Evolutionary conservation across 768 basidiomycete genomes (phyloP).

Genomic region (Mrakia gelida): DNA sequence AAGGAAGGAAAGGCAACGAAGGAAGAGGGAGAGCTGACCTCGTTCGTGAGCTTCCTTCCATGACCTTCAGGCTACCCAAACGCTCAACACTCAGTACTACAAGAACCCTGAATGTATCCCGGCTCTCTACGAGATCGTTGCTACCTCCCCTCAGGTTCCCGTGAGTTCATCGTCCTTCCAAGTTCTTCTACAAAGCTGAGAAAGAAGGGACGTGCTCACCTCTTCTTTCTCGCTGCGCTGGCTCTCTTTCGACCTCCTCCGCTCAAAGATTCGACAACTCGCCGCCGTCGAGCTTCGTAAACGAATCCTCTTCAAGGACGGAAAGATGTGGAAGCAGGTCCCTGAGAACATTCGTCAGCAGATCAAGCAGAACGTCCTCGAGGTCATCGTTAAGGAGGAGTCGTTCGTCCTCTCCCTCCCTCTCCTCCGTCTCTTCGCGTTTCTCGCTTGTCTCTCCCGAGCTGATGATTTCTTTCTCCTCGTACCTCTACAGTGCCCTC

Average conservation of each 20-base stretch:
- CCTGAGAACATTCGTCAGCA: constrained; percentile 64
- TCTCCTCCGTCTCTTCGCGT: neutral
- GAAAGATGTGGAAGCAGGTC: constrained; percentile 73
- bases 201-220: neutral
- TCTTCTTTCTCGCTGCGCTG: neutral
- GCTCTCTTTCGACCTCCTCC: neutral
- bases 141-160: constrained; percentile 72
- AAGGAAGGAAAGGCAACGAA: constrained; percentile 12
- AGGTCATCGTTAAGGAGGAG: constrained; percentile 69
- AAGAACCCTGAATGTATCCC: constrained; percentile 85
- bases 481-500: constrained; percentile 58
- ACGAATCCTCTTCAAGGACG: constrained; percentile 73
- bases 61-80: constrained; percentile 69
- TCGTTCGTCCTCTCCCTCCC: constrained; percentile 54
- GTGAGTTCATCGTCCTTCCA: constrained; percentile 52
- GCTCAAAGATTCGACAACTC: constrained; percentile 79
- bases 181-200: neutral
- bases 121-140: constrained; percentile 79
- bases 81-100: constrained; percentile 88
- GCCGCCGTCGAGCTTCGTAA: constrained; percentile 96
- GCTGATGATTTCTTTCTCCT: constrained; percentile 1
- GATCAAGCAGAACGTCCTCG: constrained; percentile 78
- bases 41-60: constrained; percentile 23
- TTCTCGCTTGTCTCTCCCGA: neutral
- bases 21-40: constrained; percentile 32